Percentiles rank a stretch among this genome's conserved stretches.
Evolutionary conservation across 2,329 filamentous ascomycete genomes (phyloP).

Genomic region (Lasiodiplodia sp.): DNA sequence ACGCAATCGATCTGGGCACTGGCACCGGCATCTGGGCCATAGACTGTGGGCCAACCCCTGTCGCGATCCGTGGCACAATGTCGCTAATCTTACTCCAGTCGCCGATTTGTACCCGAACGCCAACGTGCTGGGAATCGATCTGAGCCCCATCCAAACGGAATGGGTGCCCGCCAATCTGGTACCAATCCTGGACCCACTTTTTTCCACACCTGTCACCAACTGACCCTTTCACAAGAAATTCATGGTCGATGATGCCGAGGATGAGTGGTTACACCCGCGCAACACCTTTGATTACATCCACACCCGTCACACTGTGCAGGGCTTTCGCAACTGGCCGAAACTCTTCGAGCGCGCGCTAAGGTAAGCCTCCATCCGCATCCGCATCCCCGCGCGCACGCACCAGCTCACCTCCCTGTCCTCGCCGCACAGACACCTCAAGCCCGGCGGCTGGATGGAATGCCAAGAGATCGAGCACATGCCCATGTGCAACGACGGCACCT

Average conservation of each 20-base stretch:
- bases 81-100: slow-evolving; percentile 23
- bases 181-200: slow-evolving; percentile 34
- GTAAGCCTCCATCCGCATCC: slow-evolving; percentile 44
- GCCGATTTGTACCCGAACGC: slow-evolving; percentile 32
- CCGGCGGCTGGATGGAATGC: slow-evolving; percentile 64
- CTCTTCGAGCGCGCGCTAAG: slow-evolving; percentile 51
- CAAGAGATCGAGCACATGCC: slow-evolving; percentile 63
- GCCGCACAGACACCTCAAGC: slow-evolving; percentile 56
- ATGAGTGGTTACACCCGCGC: slow-evolving; percentile 61
- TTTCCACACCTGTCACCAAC: not conserved
- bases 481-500: slow-evolving; percentile 51
- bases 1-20: slow-evolving; percentile 65
- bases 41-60: slow-evolving; percentile 42
- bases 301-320: slow-evolving; percentile 60
- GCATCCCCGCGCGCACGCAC: not conserved
- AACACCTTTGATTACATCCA: slow-evolving; percentile 69
- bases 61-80: slow-evolving; percentile 7
- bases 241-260: slow-evolving; percentile 65
- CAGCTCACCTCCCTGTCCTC: not conserved
- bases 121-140: slow-evolving; percentile 32
- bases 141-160: slow-evolving; percentile 46
- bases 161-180: slow-evolving; percentile 62
- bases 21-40: slow-evolving; percentile 68
- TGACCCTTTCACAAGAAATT: slow-evolving; percentile 43
- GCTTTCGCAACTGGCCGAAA: slow-evolving; percentile 59